Percentiles rank a stretch among this genome's conserved stretches.
phyloP scores from a whole-genome alignment of 345 rosid species.

The Isatis tinctoria region DNA sequence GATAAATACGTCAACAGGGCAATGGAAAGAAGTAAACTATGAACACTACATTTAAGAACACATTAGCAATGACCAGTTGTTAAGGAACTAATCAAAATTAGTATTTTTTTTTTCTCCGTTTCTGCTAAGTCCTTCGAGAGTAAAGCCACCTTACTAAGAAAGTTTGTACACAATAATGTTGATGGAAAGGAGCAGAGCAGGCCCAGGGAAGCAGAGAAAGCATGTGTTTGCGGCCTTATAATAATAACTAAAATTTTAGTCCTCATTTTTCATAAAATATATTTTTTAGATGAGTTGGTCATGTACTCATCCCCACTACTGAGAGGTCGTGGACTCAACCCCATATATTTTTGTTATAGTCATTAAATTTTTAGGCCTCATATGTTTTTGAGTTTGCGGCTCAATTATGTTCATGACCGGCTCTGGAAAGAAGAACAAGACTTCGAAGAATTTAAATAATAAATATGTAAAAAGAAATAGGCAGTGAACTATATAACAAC shows the following conservation, averaged over 20 bases:
- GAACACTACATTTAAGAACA: slow-evolving; percentile 19
- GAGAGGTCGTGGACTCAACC: too few species aligned
- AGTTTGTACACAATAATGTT: slow-evolving; percentile 20
- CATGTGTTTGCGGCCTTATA: too few species aligned
- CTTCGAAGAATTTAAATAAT: slow-evolving; percentile 3
- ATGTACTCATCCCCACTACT: too few species aligned
- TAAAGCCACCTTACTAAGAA: not conserved
- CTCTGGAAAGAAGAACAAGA: not conserved
- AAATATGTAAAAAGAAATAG: not conserved
- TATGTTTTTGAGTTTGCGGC: too few species aligned
- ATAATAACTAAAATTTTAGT: too few species aligned
- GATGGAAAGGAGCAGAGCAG: not conserved
- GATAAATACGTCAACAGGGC: not conserved
- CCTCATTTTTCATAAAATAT: too few species aligned
- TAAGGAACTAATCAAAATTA: not conserved
- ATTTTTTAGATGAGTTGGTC: too few species aligned
- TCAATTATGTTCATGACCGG: too few species aligned
- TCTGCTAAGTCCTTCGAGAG: not conserved
- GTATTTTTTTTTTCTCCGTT: not conserved
- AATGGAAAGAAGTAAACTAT: slow-evolving; percentile 11
- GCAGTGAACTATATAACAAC: slow-evolving; percentile 1
- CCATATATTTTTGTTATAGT: too few species aligned
- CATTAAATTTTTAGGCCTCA: too few species aligned
- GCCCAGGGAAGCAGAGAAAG: too few species aligned
- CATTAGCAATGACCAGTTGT: not conserved